Percentiles rank a stretch among this genome's conserved stretches.
phyloP scores from a whole-genome alignment of 2,329 filamentous ascomycete species.

The Calonectria hawksworthii region DNA sequence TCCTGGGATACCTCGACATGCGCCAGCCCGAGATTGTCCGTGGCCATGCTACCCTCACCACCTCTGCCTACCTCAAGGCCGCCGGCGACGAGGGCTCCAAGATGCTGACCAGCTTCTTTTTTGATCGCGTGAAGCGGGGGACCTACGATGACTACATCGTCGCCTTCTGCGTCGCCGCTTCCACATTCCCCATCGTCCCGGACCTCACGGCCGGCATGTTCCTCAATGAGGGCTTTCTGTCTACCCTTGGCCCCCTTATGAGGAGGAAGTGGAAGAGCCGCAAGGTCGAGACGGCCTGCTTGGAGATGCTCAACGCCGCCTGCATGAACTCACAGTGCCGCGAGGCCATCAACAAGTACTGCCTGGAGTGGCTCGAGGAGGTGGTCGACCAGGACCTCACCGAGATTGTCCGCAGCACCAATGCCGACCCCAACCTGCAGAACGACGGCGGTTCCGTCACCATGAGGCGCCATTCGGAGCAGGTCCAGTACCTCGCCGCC shows the following conservation, averaged over 20 bases:
- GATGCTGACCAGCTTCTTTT: constrained; percentile 82
- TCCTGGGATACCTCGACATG: constrained; percentile 89
- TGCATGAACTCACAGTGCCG: constrained; percentile 89
- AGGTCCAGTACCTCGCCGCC: constrained; percentile 76
- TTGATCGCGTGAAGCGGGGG: constrained; percentile 76
- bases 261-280: constrained; percentile 85
- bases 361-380: constrained; percentile 88
- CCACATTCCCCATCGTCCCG: constrained; percentile 88
- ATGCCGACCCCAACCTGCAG: constrained; percentile 70
- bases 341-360: constrained; percentile 87
- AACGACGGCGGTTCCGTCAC: constrained; percentile 70
- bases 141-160: constrained; percentile 91
- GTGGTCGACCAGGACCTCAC: constrained; percentile 81
- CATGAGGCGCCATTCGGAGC: constrained; percentile 72
- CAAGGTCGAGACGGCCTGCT: constrained; percentile 86
- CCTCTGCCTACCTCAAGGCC: constrained; percentile 86
- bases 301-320: constrained; percentile 92
- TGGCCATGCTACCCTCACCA: constrained; percentile 85
- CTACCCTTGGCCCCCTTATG: constrained; percentile 82
- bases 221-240: constrained; percentile 88
- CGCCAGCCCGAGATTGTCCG: constrained; percentile 80
- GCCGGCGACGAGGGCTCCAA: constrained; percentile 78
- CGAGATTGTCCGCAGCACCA: constrained; percentile 63
- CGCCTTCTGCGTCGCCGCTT: constrained; percentile 92
- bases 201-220: constrained; percentile 83